Evolutionary conservation across 2,329 filamentous ascomycete species (phyloP).

Genomic region (Calonectria pseudoreteaudii): DNA sequence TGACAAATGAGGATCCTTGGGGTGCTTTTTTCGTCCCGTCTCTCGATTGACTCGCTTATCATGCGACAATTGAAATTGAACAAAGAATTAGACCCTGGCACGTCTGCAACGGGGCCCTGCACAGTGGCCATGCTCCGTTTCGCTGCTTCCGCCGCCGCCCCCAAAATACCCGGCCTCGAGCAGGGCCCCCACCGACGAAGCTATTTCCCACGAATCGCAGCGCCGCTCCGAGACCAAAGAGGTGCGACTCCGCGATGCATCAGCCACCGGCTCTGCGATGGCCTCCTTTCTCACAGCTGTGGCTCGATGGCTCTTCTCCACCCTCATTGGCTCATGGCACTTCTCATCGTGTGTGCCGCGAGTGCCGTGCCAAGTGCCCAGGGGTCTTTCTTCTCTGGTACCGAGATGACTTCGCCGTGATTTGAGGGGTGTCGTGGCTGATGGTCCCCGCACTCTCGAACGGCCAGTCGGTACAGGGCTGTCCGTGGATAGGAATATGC

Average conservation of each 20-base stretch:
- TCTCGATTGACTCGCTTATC: neutral
- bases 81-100: neutral
- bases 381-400: neutral
- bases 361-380: neutral
- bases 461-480: neutral
- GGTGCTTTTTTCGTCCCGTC: neutral
- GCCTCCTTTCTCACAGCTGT: neutral
- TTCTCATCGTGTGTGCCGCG: neutral
- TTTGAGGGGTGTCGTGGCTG: neutral
- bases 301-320: neutral
- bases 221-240: neutral
- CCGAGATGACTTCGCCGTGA: constrained; percentile 1
- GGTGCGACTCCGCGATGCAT: neutral
- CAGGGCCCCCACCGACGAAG: neutral
- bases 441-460: neutral
- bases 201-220: constrained; percentile 3
- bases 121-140: neutral
- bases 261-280: neutral
- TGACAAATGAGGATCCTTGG: neutral
- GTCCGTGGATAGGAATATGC: neutral
- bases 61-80: neutral
- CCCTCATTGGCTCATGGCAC: neutral
- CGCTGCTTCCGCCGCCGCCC: neutral
- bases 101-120: neutral
- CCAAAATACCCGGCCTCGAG: neutral